phyloP scores from a whole-genome alignment of 371 early-diverging fungal genomes.

The Mucor lusitanicus region DNA sequence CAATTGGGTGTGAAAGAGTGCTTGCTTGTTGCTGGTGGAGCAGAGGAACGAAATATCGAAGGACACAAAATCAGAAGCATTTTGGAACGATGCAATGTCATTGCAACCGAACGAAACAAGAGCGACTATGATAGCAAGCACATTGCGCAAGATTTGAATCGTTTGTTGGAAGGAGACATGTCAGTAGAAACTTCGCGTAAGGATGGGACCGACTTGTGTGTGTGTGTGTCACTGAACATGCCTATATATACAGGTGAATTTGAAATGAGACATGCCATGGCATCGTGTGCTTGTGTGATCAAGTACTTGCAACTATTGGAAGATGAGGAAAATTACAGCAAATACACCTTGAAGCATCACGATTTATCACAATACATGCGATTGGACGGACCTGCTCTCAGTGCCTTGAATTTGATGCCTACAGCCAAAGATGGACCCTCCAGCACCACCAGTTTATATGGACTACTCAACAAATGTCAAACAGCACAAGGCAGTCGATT shows the following conservation, averaged over 20 bases:
- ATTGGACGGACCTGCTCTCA: constrained; percentile 89
- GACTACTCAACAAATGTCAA: constrained; percentile 87
- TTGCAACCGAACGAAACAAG: constrained; percentile 68
- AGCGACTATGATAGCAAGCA: constrained; percentile 70
- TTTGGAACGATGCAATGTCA: constrained; percentile 75
- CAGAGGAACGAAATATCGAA: constrained; percentile 63
- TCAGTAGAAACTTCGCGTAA: constrained; percentile 69
- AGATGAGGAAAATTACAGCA: constrained; percentile 77
- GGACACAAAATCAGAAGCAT: constrained; percentile 65
- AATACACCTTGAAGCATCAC: constrained; percentile 69
- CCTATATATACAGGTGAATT: constrained; percentile 77
- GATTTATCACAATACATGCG: constrained; percentile 91
- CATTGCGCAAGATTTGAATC: constrained; percentile 84
- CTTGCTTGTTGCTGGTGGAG: constrained; percentile 57
- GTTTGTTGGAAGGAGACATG: constrained; percentile 73
- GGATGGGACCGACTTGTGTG: constrained; percentile 21
- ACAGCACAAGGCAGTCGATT: constrained; percentile 91
- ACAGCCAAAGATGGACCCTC: constrained; percentile 74
- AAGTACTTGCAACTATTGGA: constrained; percentile 75
- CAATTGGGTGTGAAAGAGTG: constrained; percentile 94
- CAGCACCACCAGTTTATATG: constrained; percentile 83
- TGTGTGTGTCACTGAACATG: too few species aligned
- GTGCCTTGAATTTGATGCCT: constrained; percentile 88
- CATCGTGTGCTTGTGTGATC: constrained; percentile 74
- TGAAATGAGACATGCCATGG: constrained; percentile 80